Base-by-base conservation (phyloP, 805 yeast genomes). In the Ogataea thermomethanolica region DNA sequence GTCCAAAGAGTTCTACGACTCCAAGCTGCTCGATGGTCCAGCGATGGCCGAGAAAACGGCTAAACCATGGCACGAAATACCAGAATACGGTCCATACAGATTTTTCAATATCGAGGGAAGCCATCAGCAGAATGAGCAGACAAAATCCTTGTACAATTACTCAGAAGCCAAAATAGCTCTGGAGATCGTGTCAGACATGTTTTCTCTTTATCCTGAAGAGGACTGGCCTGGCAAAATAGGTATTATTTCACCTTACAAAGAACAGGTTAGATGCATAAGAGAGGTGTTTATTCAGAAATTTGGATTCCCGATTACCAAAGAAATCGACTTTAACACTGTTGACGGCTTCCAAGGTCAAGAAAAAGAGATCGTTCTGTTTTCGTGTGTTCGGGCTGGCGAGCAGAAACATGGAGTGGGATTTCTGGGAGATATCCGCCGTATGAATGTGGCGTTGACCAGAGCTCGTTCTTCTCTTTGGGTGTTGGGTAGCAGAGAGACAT, bases 341-440 rank as follows among this genome's bases (percentile, higher is more conserved):
- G 99, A 93, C 71, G 99, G 98, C 1, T 93, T 90, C 59, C 99
- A 89, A 67, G 97, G 96, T 48, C 98, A 93, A 62, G 99, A 93
- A 58, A 93, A 91, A 61, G 97, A 91, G 48, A 78, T 93, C 33
- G 87, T 93, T 46, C 76, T 93, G 35, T 82, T 93, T 71, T 89
- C 98, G 0, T 91, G 98, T 76, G 99, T 93, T 4, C 76, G 99
- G 54, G 96, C 98, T 0, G 69, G 73, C 45, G 83, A 79, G 34
- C 69, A 74, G 10, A 75, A 72, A 7, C 66, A 73, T 17, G 73
- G 79, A 33, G 87, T 91, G 44, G 99, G 98, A 12, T 93, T 93
- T 64, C 72, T 93, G 59, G 81, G 84, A 33, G 99, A 93, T 64
- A 74, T 81, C 27, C 75, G 99, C 48, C 85, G 99, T 68, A 87